These are phyloP conservation scores for Colletotrichum shisoi DNA, from an alignment of 2,329 filamentous ascomycete species.

Conservation along the genomic window DNA sequence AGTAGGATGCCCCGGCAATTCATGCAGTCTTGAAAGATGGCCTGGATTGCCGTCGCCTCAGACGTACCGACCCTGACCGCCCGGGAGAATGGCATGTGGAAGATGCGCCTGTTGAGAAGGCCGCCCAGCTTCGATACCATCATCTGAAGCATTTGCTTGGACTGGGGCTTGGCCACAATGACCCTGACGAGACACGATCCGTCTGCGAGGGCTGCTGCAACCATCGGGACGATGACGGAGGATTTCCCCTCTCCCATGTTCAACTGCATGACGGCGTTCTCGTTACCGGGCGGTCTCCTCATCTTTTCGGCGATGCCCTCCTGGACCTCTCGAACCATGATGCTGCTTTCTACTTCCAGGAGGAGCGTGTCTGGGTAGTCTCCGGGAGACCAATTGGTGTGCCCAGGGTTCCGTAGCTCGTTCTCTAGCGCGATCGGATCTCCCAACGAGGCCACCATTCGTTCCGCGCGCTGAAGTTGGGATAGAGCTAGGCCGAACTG, in stretches of 20 bases:
- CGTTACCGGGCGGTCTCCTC: constrained; percentile 50
- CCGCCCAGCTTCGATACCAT: constrained; percentile 64
- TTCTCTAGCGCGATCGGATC: constrained; percentile 47
- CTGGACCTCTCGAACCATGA: constrained; percentile 69
- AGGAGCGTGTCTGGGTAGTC: constrained; percentile 68
- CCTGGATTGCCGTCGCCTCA: constrained; percentile 49
- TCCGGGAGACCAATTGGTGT: constrained; percentile 62
- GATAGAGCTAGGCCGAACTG: constrained; percentile 53
- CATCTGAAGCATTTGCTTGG: constrained; percentile 67
- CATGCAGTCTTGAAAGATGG: constrained; percentile 57
- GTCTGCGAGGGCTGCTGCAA: constrained; percentile 63
- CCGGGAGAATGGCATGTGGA: constrained; percentile 67
- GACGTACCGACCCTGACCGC: constrained; percentile 48
- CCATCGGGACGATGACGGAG: constrained; percentile 72
- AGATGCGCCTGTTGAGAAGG: constrained; percentile 62
- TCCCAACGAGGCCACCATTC: constrained; percentile 47
- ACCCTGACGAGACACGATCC: constrained; percentile 61
- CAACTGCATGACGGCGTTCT: constrained; percentile 68
- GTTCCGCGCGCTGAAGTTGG: constrained; percentile 52
- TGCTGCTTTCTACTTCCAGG: constrained; percentile 68
- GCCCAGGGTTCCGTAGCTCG: constrained; percentile 61
- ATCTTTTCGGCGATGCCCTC: constrained; percentile 66
- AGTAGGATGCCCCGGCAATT: constrained; percentile 63
- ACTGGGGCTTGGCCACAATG: constrained; percentile 68
- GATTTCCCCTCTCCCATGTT: constrained; percentile 79